These are phyloP conservation scores for Glonium stellatum DNA, from an alignment of 495 filamentous ascomycete species.

Conservation along the genomic window DNA sequence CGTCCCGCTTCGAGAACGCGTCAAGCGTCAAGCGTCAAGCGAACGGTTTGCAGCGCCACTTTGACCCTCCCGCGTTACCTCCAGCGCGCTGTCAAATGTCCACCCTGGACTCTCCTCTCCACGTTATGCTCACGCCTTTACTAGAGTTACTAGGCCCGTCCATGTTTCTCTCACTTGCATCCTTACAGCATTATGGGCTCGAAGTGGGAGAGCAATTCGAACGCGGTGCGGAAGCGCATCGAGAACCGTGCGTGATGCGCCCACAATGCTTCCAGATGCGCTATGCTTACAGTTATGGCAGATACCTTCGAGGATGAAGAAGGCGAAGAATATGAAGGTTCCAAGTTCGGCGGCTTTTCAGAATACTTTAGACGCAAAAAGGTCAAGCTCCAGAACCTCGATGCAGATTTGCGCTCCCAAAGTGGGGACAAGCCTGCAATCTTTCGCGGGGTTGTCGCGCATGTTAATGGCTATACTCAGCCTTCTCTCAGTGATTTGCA, in stretches of 20 bases:
- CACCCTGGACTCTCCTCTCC: not conserved
- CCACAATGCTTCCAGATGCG: not conserved
- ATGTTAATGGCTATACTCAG: slow-evolving; percentile 91
- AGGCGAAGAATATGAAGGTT: slow-evolving; percentile 86
- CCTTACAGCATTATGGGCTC: slow-evolving; percentile 58
- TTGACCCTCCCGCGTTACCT: not conserved
- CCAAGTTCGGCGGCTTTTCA: slow-evolving; percentile 76
- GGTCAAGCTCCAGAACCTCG: slow-evolving; percentile 89
- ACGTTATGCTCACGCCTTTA: not conserved
- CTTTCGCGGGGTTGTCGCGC: slow-evolving; percentile 80
- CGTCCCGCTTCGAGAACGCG: too few species aligned
- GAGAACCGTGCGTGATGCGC: slow-evolving; percentile 48
- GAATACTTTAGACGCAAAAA: slow-evolving; percentile 94
- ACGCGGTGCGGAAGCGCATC: slow-evolving; percentile 74
- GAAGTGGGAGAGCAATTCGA: slow-evolving; percentile 67
- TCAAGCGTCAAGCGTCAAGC: not conserved
- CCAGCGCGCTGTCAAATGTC: not conserved
- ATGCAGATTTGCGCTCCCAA: slow-evolving; percentile 66
- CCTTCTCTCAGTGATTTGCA: slow-evolving; percentile 84
- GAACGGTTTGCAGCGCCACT: not conserved
- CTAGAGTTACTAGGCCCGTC: not conserved
- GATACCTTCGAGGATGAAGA: slow-evolving; percentile 60
- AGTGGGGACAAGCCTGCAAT: slow-evolving; percentile 66
- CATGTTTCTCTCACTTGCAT: not conserved
- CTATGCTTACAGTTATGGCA: slow-evolving; percentile 21